Evolutionary conservation across 2,329 filamentous ascomycete genomes (phyloP), one percentile per base, ranked within the genome.

Genomic region (Sporothrix dimorphospora): DNA sequence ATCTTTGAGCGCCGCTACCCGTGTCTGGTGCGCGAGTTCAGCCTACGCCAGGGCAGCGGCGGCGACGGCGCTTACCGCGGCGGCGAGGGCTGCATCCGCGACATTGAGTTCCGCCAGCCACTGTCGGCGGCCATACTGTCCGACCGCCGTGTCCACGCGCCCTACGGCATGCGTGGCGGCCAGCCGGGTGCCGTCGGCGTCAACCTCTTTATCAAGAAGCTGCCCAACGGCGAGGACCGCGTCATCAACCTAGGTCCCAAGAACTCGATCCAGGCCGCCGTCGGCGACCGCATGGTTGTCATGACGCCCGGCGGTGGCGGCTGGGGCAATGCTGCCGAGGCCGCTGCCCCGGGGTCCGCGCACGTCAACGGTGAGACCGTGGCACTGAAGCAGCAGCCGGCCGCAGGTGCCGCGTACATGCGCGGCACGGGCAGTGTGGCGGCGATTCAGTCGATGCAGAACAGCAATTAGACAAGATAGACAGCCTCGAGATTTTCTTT

Each of bases 261-360:
- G 80, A 89, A 89, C 71, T 89, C 87, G 1, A 87, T 87, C 1
- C 81, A 80, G 16, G 87, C 90, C 83, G 81, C 84, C 74, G 80
- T 84, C 1, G 89, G 89, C 0, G 88, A 91, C 78, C 81, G 87
- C 11, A 88, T 90, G 71, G 87, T 90, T 53, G 82, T 91, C 5
- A 82, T 84, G 73, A 90, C 88, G 9, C 89, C 89, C 16, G 89
- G 89, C 40, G 89, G 89, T 59, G 89, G 89, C 59, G 89, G 86
- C 0, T 91, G 88, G 87, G 88, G 88, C 63, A 71, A 69, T 51
- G 30, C 40, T 14, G 67, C 57, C 57, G 57, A 40, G n/a, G 57
- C 57, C 7, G 57, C 34, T 0, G n/a, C 19, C 6, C 27, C 12
- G 14, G 53, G 53, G 9, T 27, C 27, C 4, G 34, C 7, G 34